phyloP scores from a whole-genome alignment of 108 stramenopile species.

The Nitzschia sp. region DNA sequence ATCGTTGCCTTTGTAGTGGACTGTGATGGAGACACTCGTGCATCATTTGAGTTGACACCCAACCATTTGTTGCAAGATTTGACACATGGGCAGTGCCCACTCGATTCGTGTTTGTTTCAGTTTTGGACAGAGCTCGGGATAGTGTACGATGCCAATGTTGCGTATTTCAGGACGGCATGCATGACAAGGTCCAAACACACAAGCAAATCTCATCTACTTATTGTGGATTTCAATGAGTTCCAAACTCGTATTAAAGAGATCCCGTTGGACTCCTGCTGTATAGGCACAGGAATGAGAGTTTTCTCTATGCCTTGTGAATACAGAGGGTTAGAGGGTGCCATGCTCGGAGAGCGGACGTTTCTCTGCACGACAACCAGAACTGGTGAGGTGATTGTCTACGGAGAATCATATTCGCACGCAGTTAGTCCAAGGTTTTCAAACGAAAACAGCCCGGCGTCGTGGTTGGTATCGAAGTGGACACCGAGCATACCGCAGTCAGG shows the following conservation, averaged over 20 bases:
- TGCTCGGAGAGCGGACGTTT: conserved; percentile 50
- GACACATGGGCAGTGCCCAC: conserved; percentile 33
- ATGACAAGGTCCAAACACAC: conserved; percentile 47
- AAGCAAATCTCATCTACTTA: conserved; percentile 53
- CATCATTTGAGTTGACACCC: conserved; percentile 71
- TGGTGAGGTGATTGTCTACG: conserved; percentile 60
- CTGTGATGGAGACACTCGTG: conserved; percentile 46
- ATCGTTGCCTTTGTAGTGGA: conserved; percentile 67
- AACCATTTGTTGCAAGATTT: conserved; percentile 44
- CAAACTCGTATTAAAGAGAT: conserved; percentile 52
- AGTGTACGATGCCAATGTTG: conserved; percentile 31
- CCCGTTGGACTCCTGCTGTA: conserved; percentile 31
- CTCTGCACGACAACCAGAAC: conserved; percentile 49
- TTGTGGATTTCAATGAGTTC: conserved; percentile 66
- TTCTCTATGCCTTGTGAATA: conserved; percentile 30
- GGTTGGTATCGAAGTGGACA: conserved; percentile 1
- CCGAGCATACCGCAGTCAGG: not conserved
- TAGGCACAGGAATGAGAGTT: conserved; percentile 60
- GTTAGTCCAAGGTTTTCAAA: not conserved
- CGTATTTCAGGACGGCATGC: conserved; percentile 59
- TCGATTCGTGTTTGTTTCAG: conserved; percentile 57
- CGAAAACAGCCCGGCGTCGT: not conserved
- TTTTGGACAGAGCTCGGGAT: conserved; percentile 69
- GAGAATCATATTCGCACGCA: conserved; percentile 44
- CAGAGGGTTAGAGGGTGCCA: not conserved